phyloP scores from a whole-genome alignment of 495 filamentous ascomycete genomes.

The Talaromyces wortmannii region DNA sequence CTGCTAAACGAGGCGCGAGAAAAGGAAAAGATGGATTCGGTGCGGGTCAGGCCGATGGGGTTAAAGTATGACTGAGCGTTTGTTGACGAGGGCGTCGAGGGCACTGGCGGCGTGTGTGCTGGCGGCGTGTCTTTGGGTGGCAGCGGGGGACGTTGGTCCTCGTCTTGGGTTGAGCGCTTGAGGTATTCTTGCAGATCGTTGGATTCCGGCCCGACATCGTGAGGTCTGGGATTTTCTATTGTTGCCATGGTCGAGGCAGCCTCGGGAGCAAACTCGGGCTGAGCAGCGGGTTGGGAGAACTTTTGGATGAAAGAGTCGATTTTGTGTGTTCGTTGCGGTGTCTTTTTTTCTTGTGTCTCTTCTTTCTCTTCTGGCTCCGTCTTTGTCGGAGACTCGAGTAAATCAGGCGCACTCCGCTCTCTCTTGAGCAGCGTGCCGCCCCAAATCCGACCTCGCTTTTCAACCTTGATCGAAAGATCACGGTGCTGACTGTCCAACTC shows the following conservation, averaged over 20 bases:
- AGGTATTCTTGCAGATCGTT: conserved; percentile 43
- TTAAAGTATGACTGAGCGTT: conserved; percentile 48
- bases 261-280: conserved; percentile 29
- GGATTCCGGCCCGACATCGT: conserved; percentile 1
- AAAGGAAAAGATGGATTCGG: conserved; percentile 81
- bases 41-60: conserved; percentile 40
- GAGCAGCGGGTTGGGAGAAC: conserved; percentile 9
- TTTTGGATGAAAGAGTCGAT: too few species aligned
- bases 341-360: not conserved
- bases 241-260: conserved; percentile 12
- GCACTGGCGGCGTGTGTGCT: conserved; percentile 26
- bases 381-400: conserved; percentile 12
- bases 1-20: conserved; percentile 85
- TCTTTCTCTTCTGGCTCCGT: conserved; percentile 11
- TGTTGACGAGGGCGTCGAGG: conserved; percentile 29
- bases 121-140: conserved; percentile 37
- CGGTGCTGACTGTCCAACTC: conserved; percentile 59
- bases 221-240: not conserved
- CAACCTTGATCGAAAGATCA: conserved; percentile 46
- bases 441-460: conserved; percentile 59
- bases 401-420: conserved; percentile 10
- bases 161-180: conserved; percentile 30
- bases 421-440: conserved; percentile 29
- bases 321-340: too few species aligned
- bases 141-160: conserved; percentile 23